phyloP scores from a whole-genome alignment of 768 basidiomycete species.

The Rickenella mellea region DNA sequence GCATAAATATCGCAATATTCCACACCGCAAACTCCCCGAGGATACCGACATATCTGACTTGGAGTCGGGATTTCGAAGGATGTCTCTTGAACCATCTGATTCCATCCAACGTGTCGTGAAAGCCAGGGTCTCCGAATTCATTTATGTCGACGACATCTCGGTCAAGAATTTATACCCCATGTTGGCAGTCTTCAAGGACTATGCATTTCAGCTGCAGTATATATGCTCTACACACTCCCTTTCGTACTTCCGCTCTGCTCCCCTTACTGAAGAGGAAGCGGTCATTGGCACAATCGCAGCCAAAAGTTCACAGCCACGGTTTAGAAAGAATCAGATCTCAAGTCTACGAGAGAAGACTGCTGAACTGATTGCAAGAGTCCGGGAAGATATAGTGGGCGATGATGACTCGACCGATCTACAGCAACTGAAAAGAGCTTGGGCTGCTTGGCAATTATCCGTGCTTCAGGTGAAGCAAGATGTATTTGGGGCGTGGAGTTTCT shows the following conservation, averaged over 20 bases:
- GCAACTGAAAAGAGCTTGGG: conserved; percentile 40
- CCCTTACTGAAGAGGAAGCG: conserved; percentile 55
- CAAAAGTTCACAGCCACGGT: conserved; percentile 48
- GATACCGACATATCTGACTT: neutral
- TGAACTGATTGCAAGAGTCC: conserved; percentile 38
- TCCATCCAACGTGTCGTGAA: conserved; percentile 7
- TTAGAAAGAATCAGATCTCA: conserved; percentile 42
- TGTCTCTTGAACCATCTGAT: too few relatives aligned
- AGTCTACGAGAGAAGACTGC: conserved; percentile 47
- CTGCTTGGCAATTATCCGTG: conserved; percentile 41
- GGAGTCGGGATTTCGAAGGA: neutral
- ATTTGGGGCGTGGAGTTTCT: conserved; percentile 55
- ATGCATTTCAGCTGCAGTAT: conserved; percentile 34
- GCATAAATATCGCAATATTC: too few relatives aligned
- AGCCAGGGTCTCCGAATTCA: conserved; percentile 15
- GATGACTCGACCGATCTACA: conserved; percentile 29
- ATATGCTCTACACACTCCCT: conserved; percentile 41
- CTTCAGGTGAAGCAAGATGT: conserved; percentile 15
- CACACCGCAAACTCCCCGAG: too few relatives aligned
- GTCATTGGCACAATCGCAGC: conserved; percentile 58
- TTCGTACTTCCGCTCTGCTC: conserved; percentile 28
- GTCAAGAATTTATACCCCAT: conserved; percentile 6
- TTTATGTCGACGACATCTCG: conserved; percentile 3
- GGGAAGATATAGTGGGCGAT: conserved; percentile 41
- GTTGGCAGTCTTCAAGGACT: conserved; percentile 21